A percentile compares a stretch with the other conserved stretches of the same genome.
phyloP scores from a whole-genome alignment of 768 basidiomycete species.

The Rhodosporidiobolus sp. region DNA sequence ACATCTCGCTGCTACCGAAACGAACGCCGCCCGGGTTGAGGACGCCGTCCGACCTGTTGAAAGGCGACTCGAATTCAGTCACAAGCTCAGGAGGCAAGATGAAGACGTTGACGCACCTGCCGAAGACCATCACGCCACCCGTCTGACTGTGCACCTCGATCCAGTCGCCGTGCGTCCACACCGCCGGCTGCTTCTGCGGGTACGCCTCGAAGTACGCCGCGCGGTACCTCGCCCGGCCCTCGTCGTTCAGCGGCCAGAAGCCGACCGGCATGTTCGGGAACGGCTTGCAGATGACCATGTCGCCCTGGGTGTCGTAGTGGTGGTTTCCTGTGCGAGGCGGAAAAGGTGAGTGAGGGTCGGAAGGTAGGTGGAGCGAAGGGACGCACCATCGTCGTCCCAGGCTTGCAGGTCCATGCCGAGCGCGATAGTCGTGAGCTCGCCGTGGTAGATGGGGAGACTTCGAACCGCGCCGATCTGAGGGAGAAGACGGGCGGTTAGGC shows the following conservation, averaged over 20 bases:
- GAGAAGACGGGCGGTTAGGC: no score
- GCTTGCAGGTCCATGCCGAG: conserved; percentile 42
- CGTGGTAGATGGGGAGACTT: conserved; percentile 39
- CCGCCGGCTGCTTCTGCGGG: conserved; percentile 27
- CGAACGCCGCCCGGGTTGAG: conserved; percentile 44
- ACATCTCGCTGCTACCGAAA: conserved; percentile 41
- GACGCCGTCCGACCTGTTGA: conserved; percentile 29
- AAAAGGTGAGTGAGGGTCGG: not conserved
- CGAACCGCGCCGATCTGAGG: conserved; percentile 22
- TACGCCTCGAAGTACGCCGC: conserved; percentile 43
- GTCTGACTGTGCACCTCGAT: conserved; percentile 36
- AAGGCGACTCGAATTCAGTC: no score
- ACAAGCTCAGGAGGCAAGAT: no score
- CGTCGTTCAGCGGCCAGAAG: conserved; percentile 39
- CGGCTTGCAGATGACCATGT: conserved; percentile 43
- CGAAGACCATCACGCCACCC: conserved; percentile 40
- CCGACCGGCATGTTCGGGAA: conserved; percentile 44
- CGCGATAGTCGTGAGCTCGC: conserved; percentile 39
- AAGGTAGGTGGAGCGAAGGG: no score
- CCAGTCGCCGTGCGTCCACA: conserved; percentile 44
- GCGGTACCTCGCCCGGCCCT: conserved; percentile 27
- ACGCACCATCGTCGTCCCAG: conserved; percentile 41
- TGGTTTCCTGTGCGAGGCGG: conserved; percentile 16
- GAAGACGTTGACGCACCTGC: conserved; percentile 21
- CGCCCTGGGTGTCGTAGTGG: conserved; percentile 36